Evolutionary conservation across 2,329 filamentous ascomycete genomes (phyloP), one percentile per base, ranked within the genome.

Genomic region (Aspergillus spinulosporus): DNA sequence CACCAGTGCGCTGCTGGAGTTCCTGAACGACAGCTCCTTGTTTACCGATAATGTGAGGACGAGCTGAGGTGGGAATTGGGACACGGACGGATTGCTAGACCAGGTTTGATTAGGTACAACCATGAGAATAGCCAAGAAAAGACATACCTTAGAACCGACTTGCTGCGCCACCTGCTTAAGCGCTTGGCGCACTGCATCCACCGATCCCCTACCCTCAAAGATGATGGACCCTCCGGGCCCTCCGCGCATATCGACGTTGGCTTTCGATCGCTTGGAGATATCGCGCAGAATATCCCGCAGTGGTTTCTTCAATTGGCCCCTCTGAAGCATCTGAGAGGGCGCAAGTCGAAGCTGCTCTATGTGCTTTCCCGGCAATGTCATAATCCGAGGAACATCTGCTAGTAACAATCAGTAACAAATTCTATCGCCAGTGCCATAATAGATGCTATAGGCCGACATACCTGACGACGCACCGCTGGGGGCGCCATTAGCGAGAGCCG

Each of bases 41-140:
- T 70, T 90, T 92, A 65, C 94, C 95, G 71, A 99, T 97, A 74
- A 99, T 92, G 74, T 93, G 88, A 52, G 92, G 85, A 59, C 92
- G 87, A 21, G 91, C 85, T 40, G 91, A 93, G 48, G 88, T 84
- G 51, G 93, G 94, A 62, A 99, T 88, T 2, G 89, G 82, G 48
- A 97, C 85, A 62, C 86, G 88, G 68, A 90, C 81, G 50, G 82
- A 82, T 80, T 86, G 83, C 83, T 87, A 62, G 15, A 50, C 12
- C 12, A 29, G 52, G 56, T 45, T 59, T 57, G 53, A 9, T 15
- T 29, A 12, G 2, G 47, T 43, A 44, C 45, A 49, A 26, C 51
- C 26, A 42, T 3, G 36, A 37, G 21, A 28, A 14, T 11, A 43
- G 44, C 15, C 12, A 31, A 36, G 8, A 40, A 52, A 52, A 21